Evolutionary conservation across 352 stramenopile species (phyloP).

Genomic region (Blastocystis sp.): DNA sequence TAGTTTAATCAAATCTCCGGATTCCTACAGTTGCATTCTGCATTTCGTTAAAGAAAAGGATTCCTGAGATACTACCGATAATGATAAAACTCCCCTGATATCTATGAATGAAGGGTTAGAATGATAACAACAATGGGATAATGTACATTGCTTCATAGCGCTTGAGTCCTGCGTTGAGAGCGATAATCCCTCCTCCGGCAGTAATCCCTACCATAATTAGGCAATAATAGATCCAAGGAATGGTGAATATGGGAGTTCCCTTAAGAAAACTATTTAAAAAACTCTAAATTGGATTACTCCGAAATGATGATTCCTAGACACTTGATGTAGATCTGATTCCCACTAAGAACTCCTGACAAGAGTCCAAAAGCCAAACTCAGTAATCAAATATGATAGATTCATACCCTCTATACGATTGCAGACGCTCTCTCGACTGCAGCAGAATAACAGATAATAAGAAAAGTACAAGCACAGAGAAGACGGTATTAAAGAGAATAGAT

Average conservation of each 20-base stretch:
- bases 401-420: background rate
- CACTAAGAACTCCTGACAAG: slow-evolving; percentile 31
- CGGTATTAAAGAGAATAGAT: background rate
- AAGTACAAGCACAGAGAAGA: background rate
- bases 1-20: background rate
- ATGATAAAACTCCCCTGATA: slow-evolving; percentile 61
- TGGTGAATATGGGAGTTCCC: background rate
- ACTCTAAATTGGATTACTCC: background rate
- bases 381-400: background rate
- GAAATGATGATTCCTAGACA: slow-evolving; percentile 6
- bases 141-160: slow-evolving; percentile 45
- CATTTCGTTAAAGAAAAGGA: slow-evolving; percentile 63
- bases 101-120: background rate
- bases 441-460: background rate
- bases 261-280: slow-evolving; percentile 4
- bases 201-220: slow-evolving; percentile 56
- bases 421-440: background rate
- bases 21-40: background rate
- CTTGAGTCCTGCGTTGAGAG: slow-evolving; percentile 12
- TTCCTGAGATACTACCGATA: slow-evolving; percentile 41
- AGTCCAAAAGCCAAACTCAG: slow-evolving; percentile 32
- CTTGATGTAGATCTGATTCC: slow-evolving; percentile 63
- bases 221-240: slow-evolving; percentile 42
- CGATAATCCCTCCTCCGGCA: slow-evolving; percentile 24
- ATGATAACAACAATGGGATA: background rate